These are phyloP conservation scores for Diplodia scrobiculata DNA, from an alignment of 2,329 filamentous ascomycete species.

Conservation along the genomic window DNA sequence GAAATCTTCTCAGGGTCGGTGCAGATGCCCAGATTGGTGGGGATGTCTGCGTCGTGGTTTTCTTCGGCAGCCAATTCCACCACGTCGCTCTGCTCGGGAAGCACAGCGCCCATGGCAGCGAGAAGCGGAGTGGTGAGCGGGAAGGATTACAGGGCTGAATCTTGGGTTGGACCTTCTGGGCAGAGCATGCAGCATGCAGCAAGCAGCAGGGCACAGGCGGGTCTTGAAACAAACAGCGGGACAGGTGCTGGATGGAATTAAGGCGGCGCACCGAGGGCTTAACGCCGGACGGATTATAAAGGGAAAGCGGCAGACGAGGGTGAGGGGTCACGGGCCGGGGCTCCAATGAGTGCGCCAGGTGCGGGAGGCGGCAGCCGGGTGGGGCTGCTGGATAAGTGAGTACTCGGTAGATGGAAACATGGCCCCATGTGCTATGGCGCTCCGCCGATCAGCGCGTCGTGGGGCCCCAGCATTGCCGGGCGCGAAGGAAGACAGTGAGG, in stretches of 20 bases:
- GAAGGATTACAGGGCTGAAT: background rate
- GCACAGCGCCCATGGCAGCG: background rate
- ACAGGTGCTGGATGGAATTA: background rate
- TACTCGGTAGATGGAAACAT: background rate
- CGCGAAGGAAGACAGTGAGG: no score
- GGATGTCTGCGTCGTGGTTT: constrained; percentile 47
- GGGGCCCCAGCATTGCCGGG: no score
- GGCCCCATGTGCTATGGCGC: background rate
- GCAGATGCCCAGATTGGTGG: constrained; percentile 40
- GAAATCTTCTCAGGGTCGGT: background rate
- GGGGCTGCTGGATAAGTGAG: background rate
- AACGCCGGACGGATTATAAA: constrained; percentile 15
- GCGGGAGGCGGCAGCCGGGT: background rate
- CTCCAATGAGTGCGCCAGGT: constrained; percentile 9
- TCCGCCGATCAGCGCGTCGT: background rate
- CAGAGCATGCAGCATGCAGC: background rate
- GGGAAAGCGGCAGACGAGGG: background rate
- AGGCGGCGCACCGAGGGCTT: constrained; percentile 14
- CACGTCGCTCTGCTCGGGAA: constrained; percentile 37
- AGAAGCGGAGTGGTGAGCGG: background rate
- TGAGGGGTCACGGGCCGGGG: background rate
- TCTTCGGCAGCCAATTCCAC: constrained; percentile 43
- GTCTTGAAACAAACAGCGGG: background rate
- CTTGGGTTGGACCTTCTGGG: background rate
- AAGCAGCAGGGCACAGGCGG: background rate